phyloP scores from a whole-genome alignment of 129 eudicot species.

The Chrysanthemum seticuspe region DNA sequence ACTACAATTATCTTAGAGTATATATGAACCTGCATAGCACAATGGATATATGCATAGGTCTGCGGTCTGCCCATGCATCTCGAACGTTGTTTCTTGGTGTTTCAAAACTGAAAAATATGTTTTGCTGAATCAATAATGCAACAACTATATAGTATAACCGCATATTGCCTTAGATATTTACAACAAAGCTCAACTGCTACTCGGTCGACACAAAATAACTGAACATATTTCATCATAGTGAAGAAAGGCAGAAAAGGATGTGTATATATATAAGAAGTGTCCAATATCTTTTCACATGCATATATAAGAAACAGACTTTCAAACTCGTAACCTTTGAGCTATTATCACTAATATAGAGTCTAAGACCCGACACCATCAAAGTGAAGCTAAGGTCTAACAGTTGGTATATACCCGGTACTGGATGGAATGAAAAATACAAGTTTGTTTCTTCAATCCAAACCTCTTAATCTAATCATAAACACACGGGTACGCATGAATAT shows the following conservation, averaged over 20 bases:
- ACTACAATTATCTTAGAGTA: neutral
- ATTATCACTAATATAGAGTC: neutral
- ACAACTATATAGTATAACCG: neutral
- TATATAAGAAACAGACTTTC: neutral
- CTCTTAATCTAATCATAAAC: constrained; percentile 8
- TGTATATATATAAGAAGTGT: neutral
- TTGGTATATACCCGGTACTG: neutral
- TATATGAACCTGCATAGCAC: neutral
- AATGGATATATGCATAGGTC: neutral
- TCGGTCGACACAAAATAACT: too few relatives aligned
- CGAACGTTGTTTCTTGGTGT: neutral
- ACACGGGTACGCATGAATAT: neutral
- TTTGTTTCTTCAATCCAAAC: constrained; percentile 5
- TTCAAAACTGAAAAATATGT: neutral
- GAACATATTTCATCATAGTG: neutral
- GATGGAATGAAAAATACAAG: neutral
- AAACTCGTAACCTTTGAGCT: neutral
- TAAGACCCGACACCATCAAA: neutral
- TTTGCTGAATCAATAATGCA: neutral
- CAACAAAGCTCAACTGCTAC: neutral
- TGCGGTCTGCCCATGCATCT: neutral
- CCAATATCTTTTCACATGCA: neutral
- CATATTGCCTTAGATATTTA: neutral
- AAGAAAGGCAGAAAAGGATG: too few relatives aligned
- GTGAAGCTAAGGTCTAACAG: neutral